A percentile compares a stretch with the other conserved stretches of the same genome.
Evolutionary conservation across 1,139 yeast species (phyloP).

Genomic region (Nakaseomyces sp.): DNA sequence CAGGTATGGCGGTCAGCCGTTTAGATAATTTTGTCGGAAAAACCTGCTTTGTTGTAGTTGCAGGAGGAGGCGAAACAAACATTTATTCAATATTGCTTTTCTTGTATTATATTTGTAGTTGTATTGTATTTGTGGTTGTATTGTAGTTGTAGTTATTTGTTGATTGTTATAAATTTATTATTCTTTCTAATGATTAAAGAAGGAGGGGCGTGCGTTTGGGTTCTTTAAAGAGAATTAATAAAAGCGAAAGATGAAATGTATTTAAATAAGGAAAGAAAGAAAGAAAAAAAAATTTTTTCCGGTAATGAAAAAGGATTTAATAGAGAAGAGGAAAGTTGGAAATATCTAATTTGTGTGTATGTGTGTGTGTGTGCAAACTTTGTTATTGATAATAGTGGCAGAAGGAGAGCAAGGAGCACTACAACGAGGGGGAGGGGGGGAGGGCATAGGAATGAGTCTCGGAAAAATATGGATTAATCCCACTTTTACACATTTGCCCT

Average conservation of each 20-base stretch:
- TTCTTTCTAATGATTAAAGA: not conserved
- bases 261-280: not conserved
- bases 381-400: too few species aligned
- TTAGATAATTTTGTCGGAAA: conserved; percentile 18
- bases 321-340: too few species aligned
- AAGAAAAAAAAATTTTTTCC: not conserved
- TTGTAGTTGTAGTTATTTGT: not conserved
- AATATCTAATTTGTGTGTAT: too few species aligned
- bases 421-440: too few species aligned
- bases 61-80: conserved; percentile 32
- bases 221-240: not conserved
- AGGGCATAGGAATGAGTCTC: too few species aligned
- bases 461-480: too few species aligned
- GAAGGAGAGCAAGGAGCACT: too few species aligned
- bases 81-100: conserved; percentile 10
- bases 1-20: conserved; percentile 9
- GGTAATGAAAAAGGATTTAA: too few species aligned
- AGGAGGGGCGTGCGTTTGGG: not conserved
- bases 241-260: not conserved
- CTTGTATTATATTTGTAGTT: not conserved
- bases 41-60: conserved; percentile 20
- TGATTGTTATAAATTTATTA: not conserved
- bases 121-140: not conserved
- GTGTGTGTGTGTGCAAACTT: too few species aligned
- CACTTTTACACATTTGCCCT: too few species aligned